Base-by-base conservation (phyloP, 2,329 filamentous ascomycete genomes). In the Alternaria solani region DNA sequence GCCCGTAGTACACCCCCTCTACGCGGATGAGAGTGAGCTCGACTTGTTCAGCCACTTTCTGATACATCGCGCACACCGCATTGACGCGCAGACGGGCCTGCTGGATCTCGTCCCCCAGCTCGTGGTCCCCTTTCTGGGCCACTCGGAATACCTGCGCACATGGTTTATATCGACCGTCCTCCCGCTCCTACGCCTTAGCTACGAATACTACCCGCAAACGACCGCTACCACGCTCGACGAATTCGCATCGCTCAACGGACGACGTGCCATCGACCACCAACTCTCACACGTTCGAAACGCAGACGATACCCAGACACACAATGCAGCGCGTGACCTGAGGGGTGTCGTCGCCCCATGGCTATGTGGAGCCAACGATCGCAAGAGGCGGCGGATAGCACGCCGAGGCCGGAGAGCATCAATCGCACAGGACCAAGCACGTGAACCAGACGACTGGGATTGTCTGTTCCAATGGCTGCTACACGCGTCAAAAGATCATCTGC, bases 341-440 rank as follows among this genome's bases (percentile, higher is more conserved):
- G 87, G 88, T 0, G 73, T 94, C 38, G 80, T 94, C 51, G 89
- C 88, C 0, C 91, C 91, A 2, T 94, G 91, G 91, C 81, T 93
- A 49, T 88, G 90, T 69, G 88, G 87, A 46, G 83, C 88, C 51
- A 83, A 79, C 20, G 85, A 89, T 55, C 88, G 89, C 81, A 85
- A 84, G 61, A 75, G 79, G 63, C 79, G 74, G 57, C 85, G 80
- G 65, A 71, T 85, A 14, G 79, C 80, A 51, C 57, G 48, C 16
- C 68, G 68, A 16, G 68, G 75, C 16, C 68, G 65, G 25, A 63
- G 69, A 26, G 61, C 59, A n/a, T 73, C 73, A 6, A 63, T 68
- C 7, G 55, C 56, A 84, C 86, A 76, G 75, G 52, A 67, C 23
- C 53, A 65, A 16, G 7, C 59, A 28, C 59, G 65, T 39, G 70